Evolutionary conservation across 176 grass and related monocot genomes (phyloP).

Genomic region (Cocos nucifera): DNA sequence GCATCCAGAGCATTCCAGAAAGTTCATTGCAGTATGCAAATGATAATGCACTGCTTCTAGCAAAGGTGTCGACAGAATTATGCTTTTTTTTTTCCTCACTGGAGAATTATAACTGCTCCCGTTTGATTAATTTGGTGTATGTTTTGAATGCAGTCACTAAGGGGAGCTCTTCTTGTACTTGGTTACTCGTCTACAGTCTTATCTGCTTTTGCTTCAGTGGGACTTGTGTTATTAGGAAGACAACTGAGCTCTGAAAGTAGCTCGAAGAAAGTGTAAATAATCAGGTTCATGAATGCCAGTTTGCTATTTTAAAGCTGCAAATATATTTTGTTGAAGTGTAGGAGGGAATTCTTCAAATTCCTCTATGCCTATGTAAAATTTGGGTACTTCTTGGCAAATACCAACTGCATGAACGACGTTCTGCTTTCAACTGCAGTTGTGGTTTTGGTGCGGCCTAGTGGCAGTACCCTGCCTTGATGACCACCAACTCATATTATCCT

Average conservation of each 20-base stretch:
- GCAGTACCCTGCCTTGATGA: too few relatives aligned
- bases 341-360: too few relatives aligned
- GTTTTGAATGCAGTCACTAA: conserved; percentile 46
- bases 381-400: too few relatives aligned
- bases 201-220: conserved; percentile 33
- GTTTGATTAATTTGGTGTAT: conserved; percentile 13
- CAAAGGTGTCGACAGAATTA: conserved; percentile 32
- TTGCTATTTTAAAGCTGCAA: too few relatives aligned
- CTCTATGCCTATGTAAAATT: too few relatives aligned
- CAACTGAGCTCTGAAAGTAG: conserved; percentile 54
- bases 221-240: conserved; percentile 48
- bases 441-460: too few relatives aligned
- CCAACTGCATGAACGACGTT: too few relatives aligned
- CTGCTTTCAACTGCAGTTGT: too few relatives aligned
- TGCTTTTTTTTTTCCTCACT: too few relatives aligned
- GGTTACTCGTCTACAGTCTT: conserved; percentile 49
- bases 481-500: too few relatives aligned
- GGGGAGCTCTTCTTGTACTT: conserved; percentile 50
- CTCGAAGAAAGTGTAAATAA: conserved; percentile 20
- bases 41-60: conserved; percentile 34
- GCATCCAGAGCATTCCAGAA: conserved; percentile 56
- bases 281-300: too few relatives aligned
- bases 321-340: too few relatives aligned
- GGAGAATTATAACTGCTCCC: background rate
- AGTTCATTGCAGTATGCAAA: conserved; percentile 47